These are phyloP conservation scores for Halophytophthora batemanensis DNA, from an alignment of 352 stramenopile genomes.

Conservation along the genomic window DNA sequence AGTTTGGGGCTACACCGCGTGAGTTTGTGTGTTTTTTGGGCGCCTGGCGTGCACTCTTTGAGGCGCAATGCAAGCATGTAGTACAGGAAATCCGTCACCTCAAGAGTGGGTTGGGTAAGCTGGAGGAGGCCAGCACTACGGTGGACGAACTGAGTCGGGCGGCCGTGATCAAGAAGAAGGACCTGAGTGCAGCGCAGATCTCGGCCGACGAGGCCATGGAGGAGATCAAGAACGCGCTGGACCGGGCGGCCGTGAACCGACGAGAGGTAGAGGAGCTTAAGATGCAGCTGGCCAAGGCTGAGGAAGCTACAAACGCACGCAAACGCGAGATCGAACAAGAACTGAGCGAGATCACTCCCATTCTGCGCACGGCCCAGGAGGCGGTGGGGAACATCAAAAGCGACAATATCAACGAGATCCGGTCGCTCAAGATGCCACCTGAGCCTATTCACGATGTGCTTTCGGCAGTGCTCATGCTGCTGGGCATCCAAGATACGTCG, in stretches of 20 bases:
- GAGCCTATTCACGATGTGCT: constrained; percentile 95
- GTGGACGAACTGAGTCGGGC: constrained; percentile 91
- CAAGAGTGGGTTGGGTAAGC: constrained; percentile 87
- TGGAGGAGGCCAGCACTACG: constrained; percentile 87
- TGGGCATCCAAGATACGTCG: constrained; percentile 94
- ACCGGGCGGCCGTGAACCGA: constrained; percentile 83
- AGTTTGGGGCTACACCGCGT: constrained; percentile 69
- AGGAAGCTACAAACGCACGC: constrained; percentile 85
- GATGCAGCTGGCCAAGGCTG: constrained; percentile 84
- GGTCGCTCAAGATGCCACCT: constrained; percentile 93
- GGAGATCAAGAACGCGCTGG: constrained; percentile 93
- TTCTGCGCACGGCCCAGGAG: constrained; percentile 90
- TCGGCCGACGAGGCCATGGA: constrained; percentile 93
- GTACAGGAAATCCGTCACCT: constrained; percentile 87
- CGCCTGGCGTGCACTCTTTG: constrained; percentile 77
- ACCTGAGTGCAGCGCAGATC: constrained; percentile 85
- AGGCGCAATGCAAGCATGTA: constrained; percentile 78
- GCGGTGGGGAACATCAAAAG: constrained; percentile 94
- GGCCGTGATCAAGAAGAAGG: constrained; percentile 87
- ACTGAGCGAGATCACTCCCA: constrained; percentile 87
- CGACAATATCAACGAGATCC: constrained; percentile 95
- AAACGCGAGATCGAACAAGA: constrained; percentile 94
- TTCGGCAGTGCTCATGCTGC: constrained; percentile 92
- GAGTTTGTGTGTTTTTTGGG: constrained; percentile 87
- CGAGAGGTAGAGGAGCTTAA: constrained; percentile 92